Conservation (phyloP, 768 basidiomycete species). For the Amanita inopinata region DNA sequence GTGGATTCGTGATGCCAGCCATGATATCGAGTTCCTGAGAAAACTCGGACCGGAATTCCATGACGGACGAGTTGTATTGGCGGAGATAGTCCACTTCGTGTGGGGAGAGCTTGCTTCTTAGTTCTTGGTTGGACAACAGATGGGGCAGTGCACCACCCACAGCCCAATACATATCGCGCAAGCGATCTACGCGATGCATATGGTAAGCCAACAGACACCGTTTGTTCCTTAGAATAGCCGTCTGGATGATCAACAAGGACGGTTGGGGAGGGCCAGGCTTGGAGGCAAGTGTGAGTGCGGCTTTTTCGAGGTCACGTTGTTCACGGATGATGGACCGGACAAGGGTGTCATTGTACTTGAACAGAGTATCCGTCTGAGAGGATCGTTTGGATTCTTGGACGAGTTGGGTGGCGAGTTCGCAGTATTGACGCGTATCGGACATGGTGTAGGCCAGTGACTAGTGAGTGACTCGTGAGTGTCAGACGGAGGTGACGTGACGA, state of each 20-base stretch:
- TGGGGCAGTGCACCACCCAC: slow-evolving; percentile 82
- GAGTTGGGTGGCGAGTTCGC: slow-evolving; percentile 84
- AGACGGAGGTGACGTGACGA: not conserved
- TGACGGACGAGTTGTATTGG: slow-evolving; percentile 32
- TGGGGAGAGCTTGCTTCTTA: slow-evolving; percentile 65
- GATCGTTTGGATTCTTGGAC: slow-evolving; percentile 82
- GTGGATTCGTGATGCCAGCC: slow-evolving; percentile 71
- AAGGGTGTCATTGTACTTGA: slow-evolving; percentile 87
- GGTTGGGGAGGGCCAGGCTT: slow-evolving; percentile 39
- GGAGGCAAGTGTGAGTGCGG: slow-evolving; percentile 28
- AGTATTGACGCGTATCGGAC: slow-evolving; percentile 57
- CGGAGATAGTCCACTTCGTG: slow-evolving; percentile 43
- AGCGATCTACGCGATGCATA: slow-evolving; percentile 70
- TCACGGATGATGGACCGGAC: slow-evolving; percentile 84
- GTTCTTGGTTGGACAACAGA: slow-evolving; percentile 57
- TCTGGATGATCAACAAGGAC: slow-evolving; percentile 76
- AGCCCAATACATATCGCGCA: slow-evolving; percentile 86
- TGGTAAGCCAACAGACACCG: slow-evolving; percentile 95
- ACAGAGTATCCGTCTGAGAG: slow-evolving; percentile 68
- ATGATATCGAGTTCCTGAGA: slow-evolving; percentile 83
- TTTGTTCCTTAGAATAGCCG: slow-evolving; percentile 86
- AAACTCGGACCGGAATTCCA: slow-evolving; percentile 80
- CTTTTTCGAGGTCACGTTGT: slow-evolving; percentile 77
- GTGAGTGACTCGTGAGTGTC: slow-evolving; percentile 10
- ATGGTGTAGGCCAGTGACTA: slow-evolving; percentile 15